These are phyloP conservation scores for Pestalotiopsis fici DNA, from an alignment of 2,329 filamentous ascomycete genomes.

Conservation along the genomic window DNA sequence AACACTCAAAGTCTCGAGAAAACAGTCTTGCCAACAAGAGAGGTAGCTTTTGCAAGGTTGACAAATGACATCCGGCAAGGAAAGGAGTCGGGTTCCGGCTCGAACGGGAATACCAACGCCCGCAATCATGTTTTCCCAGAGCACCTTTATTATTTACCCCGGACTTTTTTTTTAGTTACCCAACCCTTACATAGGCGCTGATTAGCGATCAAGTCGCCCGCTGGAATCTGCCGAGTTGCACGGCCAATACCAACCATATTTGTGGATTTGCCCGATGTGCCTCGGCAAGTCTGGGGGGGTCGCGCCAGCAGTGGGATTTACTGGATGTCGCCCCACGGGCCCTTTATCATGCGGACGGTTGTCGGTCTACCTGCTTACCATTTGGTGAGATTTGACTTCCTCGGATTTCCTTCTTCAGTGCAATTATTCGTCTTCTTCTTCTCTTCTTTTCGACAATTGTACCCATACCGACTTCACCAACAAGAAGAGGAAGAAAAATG, in stretches of 20 bases:
- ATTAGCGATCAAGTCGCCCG: neutral
- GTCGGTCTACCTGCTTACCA: neutral
- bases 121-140: too few relatives aligned
- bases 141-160: neutral
- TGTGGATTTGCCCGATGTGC: conserved; percentile 1
- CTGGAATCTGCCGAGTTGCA: neutral
- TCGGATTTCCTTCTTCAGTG: neutral
- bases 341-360: neutral
- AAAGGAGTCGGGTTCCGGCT: too few relatives aligned
- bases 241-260: neutral
- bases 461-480: neutral
- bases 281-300: neutral
- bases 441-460: neutral
- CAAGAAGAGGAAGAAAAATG: neutral
- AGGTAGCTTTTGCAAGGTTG: too few relatives aligned
- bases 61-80: too few relatives aligned
- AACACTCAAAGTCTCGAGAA: too few relatives aligned
- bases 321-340: neutral
- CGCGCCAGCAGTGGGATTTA: neutral
- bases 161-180: neutral
- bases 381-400: neutral
- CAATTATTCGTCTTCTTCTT: neutral
- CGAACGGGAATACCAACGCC: neutral
- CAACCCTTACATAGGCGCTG: neutral
- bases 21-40: too few relatives aligned